phyloP scores from a whole-genome alignment of 805 yeast species.

The Myxozyma nipponensis region DNA sequence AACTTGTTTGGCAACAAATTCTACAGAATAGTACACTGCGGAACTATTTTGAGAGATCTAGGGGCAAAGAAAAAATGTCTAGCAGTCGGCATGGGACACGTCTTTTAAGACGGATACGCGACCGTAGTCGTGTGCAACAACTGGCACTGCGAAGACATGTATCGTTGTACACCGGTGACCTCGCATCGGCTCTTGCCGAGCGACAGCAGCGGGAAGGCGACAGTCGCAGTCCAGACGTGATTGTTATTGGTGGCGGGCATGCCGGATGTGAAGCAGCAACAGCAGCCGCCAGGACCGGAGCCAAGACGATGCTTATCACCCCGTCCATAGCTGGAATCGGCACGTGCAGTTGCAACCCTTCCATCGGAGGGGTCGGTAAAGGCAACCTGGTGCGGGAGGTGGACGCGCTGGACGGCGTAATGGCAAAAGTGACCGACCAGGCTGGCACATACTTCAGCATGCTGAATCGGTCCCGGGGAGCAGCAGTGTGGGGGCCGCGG shows the following conservation, averaged over 20 bases:
- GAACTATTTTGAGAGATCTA: too few species aligned
- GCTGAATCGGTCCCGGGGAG: conserved; percentile 80
- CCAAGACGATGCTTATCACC: conserved; percentile 66
- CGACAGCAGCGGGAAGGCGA: background rate
- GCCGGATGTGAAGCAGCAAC: conserved; percentile 98
- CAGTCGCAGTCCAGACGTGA: conserved; percentile 49
- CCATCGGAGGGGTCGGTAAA: conserved; percentile 97
- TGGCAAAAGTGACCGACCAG: conserved; percentile 77
- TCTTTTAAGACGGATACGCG: too few species aligned
- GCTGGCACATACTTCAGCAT: conserved; percentile 92
- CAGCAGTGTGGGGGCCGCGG: conserved; percentile 98
- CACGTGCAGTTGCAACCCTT: conserved; percentile 94
- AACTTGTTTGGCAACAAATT: too few species aligned
- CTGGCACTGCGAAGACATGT: background rate
- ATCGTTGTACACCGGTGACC: background rate
- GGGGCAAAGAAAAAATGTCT: too few species aligned
- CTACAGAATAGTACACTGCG: too few species aligned
- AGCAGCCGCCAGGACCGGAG: conserved; percentile 83
- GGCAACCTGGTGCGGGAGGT: conserved; percentile 90
- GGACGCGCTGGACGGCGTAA: conserved; percentile 94
- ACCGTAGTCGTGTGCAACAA: too few species aligned
- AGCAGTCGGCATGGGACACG: too few species aligned
- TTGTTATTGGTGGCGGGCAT: conserved; percentile 96
- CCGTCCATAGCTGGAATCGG: conserved; percentile 77
- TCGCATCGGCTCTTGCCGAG: background rate